phyloP scores from a whole-genome alignment of 768 basidiomycete genomes.

The Omphalotus guepiniiformis region DNA sequence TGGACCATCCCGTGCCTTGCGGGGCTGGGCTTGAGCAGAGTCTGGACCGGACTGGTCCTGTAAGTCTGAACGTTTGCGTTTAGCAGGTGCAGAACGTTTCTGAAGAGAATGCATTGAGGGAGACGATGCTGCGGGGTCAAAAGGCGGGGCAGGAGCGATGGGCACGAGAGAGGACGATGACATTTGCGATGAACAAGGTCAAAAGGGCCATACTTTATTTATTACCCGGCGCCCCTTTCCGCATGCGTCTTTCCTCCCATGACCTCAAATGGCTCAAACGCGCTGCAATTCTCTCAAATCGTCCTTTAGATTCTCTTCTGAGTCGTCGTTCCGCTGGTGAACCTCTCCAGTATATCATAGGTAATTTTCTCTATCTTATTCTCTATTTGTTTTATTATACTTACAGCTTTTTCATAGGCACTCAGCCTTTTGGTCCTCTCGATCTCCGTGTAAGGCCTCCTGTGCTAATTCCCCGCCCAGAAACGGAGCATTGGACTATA shows the following conservation, averaged over 20 bases:
- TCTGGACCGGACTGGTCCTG: constrained; percentile 52
- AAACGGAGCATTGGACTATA: constrained; percentile 84
- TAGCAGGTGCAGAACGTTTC: constrained; percentile 36
- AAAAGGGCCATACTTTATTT: background rate
- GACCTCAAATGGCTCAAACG: constrained; percentile 9
- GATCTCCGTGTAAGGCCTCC: constrained; percentile 70
- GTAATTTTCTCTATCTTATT: constrained; percentile 31
- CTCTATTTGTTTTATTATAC: background rate
- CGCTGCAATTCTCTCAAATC: constrained; percentile 2
- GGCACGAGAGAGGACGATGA: constrained; percentile 5
- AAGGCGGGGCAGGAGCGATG: constrained; percentile 6
- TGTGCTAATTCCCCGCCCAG: constrained; percentile 89
- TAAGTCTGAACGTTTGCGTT: constrained; percentile 62
- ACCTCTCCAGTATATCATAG: constrained; percentile 89
- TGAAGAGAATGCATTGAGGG: constrained; percentile 24
- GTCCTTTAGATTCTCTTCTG: constrained; percentile 43
- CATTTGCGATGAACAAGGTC: background rate
- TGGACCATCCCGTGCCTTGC: constrained; percentile 67
- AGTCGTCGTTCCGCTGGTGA: constrained; percentile 60
- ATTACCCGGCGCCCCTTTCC: background rate
- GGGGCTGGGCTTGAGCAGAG: constrained; percentile 35
- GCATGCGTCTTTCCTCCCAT: background rate
- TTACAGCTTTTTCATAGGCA: constrained; percentile 40
- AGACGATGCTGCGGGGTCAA: background rate
- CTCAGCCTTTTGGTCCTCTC: constrained; percentile 85